phyloP scores from a whole-genome alignment of 192 early-diverging fungal genomes.

The Spizellomyces sp. region DNA sequence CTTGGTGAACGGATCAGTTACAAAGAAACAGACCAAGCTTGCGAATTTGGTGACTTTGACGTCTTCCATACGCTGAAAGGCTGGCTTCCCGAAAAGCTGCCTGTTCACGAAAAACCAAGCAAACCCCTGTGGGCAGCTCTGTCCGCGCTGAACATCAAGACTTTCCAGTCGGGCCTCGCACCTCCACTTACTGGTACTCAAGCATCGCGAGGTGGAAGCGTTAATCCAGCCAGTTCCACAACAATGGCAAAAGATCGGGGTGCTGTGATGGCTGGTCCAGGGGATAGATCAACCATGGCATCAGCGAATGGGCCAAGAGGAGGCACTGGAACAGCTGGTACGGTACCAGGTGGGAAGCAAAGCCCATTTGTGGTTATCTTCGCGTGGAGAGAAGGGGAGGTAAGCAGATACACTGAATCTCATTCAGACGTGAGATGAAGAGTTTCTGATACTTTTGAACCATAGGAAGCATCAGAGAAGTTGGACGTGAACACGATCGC shows the following conservation, averaged over 20 bases:
- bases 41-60: slow-evolving; percentile 59
- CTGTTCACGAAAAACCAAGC: slow-evolving; percentile 18
- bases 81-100: slow-evolving; percentile 55
- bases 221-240: slow-evolving; percentile 2
- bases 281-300: slow-evolving; percentile 22
- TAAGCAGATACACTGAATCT: background rate
- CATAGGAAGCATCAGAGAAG: slow-evolving; percentile 41
- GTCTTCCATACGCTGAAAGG: slow-evolving; percentile 49
- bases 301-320: slow-evolving; percentile 10
- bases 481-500: slow-evolving; percentile 38
- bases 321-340: background rate
- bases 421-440: background rate
- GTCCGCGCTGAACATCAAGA: slow-evolving; percentile 27
- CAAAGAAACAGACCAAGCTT: slow-evolving; percentile 36
- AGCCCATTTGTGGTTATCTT: slow-evolving; percentile 38
- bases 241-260: slow-evolving; percentile 16
- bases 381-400: slow-evolving; percentile 28
- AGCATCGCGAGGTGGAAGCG: background rate
- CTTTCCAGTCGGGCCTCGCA: slow-evolving; percentile 7
- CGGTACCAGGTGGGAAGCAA: slow-evolving; percentile 13
- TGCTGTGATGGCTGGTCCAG: background rate
- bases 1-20: slow-evolving; percentile 19
- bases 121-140: slow-evolving; percentile 24
- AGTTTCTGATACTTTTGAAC: background rate
- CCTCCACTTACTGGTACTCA: background rate